phyloP scores from a whole-genome alignment of 805 yeast genomes.

The Hanseniaspora hatyaiensis region DNA sequence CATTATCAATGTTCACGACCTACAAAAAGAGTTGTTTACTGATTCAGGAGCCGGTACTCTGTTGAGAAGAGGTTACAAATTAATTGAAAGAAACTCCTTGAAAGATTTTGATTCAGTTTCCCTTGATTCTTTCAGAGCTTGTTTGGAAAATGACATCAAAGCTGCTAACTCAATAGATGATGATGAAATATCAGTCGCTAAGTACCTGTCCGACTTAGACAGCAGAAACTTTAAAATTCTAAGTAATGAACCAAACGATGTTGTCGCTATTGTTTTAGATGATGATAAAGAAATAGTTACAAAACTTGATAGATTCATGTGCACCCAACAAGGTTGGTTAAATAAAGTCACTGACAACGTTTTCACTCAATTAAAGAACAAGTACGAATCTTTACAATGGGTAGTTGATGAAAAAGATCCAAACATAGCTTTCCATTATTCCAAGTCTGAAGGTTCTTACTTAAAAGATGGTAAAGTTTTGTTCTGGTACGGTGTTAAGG shows the following conservation, averaged over 20 bases:
- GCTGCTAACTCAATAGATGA: not conserved
- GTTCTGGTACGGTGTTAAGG: constrained; percentile 85
- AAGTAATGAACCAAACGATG: constrained; percentile 94
- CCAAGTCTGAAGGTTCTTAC: constrained; percentile 87
- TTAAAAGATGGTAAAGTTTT: constrained; percentile 77
- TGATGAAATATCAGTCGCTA: constrained; percentile 54
- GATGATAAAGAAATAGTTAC: constrained; percentile 39
- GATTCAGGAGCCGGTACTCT: constrained; percentile 99
- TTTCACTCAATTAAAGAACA: constrained; percentile 68
- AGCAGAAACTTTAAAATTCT: constrained; percentile 55
- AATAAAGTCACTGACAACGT: constrained; percentile 94
- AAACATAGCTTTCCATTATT: constrained; percentile 82
- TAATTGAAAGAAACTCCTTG: constrained; percentile 57
- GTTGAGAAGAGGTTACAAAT: constrained; percentile 92
- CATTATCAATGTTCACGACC: constrained; percentile 84
- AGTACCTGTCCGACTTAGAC: constrained; percentile 66
- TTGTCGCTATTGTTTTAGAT: constrained; percentile 69
- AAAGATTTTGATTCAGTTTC: constrained; percentile 46
- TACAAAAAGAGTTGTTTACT: constrained; percentile 94
- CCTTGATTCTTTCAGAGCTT: constrained; percentile 66
- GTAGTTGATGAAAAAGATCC: constrained; percentile 79
- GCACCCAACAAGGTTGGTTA: constrained; percentile 88
- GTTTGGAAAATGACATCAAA: constrained; percentile 65
- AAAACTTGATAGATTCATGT: constrained; percentile 70
- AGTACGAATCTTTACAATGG: constrained; percentile 72